Conservation (phyloP, 805 yeast genomes). For the Ogataea degrootiae region DNA sequence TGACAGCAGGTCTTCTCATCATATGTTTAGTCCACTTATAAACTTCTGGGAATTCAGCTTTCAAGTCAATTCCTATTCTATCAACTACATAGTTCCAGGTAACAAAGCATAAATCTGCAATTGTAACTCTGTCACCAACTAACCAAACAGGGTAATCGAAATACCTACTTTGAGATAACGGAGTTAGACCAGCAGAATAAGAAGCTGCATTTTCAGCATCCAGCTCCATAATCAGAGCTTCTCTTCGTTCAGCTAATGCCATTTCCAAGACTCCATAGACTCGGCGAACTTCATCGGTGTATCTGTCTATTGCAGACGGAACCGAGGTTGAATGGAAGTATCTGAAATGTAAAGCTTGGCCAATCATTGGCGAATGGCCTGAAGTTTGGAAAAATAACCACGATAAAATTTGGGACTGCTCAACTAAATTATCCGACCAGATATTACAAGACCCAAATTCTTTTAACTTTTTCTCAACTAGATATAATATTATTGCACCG, state of each 20-base stretch:
- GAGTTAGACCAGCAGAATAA: slow-evolving; percentile 83
- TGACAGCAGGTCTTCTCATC: slow-evolving; percentile 93
- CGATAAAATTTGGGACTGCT: slow-evolving; percentile 77
- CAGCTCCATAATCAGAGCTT: slow-evolving; percentile 81
- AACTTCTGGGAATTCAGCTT: slow-evolving; percentile 88
- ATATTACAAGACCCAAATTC: slow-evolving; percentile 66
- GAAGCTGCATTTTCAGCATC: slow-evolving; percentile 85
- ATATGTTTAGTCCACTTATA: slow-evolving; percentile 92
- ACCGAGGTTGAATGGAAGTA: slow-evolving; percentile 84
- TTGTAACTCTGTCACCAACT: slow-evolving; percentile 77
- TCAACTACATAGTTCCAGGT: slow-evolving; percentile 98
- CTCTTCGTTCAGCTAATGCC: slow-evolving; percentile 91
- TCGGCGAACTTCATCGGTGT: slow-evolving; percentile 86
- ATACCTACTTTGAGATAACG: slow-evolving; percentile 76
- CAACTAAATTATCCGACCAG: slow-evolving; percentile 74
- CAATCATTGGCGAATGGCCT: slow-evolving; percentile 98
- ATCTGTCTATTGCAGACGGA: slow-evolving; percentile 85
- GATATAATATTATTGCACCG: slow-evolving; percentile 82
- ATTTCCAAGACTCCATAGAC: slow-evolving; percentile 93
- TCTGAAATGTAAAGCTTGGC: slow-evolving; percentile 91
- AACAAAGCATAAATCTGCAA: slow-evolving; percentile 89
- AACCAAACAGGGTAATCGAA: slow-evolving; percentile 95
- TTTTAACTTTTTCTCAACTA: slow-evolving; percentile 62
- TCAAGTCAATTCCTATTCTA: slow-evolving; percentile 82
- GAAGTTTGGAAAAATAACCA: slow-evolving; percentile 96